Evolutionary conservation across 106 monocot species (phyloP), one percentile per base, ranked within the genome.

Genomic region (Phalaenopsis aphrodite): DNA sequence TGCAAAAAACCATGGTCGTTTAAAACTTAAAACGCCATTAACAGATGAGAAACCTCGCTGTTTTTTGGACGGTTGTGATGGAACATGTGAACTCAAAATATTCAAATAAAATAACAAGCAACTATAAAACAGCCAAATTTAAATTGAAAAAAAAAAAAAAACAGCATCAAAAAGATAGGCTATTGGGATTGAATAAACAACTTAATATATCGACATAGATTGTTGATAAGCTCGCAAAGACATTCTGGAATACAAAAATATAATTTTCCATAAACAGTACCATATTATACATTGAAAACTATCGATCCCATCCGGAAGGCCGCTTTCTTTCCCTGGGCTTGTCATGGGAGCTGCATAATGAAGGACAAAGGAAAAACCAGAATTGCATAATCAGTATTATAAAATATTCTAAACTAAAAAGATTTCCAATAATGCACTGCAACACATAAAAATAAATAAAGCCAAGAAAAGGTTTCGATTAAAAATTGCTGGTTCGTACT

Each of bases 301-400:
- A 93, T 72, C 85, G 93, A 87, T 95, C 95, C 95, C 95, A 95
- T 75, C 95, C 95, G 19, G 93, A 93, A 1, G 95, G 86, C 46
- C 95, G 82, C 79, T 88, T 89, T 79, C 95, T 95, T 86, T 93
- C 93, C 48, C 92, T 84, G 0, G 87, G 69, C 14, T 84, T 87
- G n/a, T 95, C 95, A 79, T 83, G 77, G 39, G 95, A 91, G 48
- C 95, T 93, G 93, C 89, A 90, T 5, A 61, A 76, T 43, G 16
- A n/a, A 58, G 46, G 7, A 55, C 46, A 79, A 79, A 0, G 78
- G 36, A 78, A 69, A 0, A 39, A 39, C n/a, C 68, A 68, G 61
- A 65, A 5, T 7, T 8, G 24, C 64, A 21, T 21, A 8, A 23
- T 64, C 8, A 8, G 64, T 11, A 64, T 64, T 64, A 21, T 61